phyloP scores from a whole-genome alignment of 805 yeast species.

The Nakazawaea wickerhamii region DNA sequence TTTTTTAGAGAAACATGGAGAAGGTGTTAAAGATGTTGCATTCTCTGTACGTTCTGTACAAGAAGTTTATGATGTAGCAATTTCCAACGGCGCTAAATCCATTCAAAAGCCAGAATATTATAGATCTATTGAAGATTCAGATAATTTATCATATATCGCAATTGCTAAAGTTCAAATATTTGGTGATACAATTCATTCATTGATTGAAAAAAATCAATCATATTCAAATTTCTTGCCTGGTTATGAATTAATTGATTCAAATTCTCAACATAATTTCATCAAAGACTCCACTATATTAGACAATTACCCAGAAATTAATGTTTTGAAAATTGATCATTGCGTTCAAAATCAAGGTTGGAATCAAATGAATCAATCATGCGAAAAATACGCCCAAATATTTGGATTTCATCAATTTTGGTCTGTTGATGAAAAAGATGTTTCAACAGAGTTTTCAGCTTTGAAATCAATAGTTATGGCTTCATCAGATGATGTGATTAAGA shows the following conservation, averaged over 20 bases:
- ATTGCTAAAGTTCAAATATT: constrained; percentile 46
- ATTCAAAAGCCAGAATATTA: constrained; percentile 19
- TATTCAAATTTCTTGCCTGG: constrained; percentile 50
- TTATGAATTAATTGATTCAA: constrained; percentile 19
- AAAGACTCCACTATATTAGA: constrained; percentile 7
- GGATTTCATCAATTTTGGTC: constrained; percentile 83
- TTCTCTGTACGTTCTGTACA: constrained; percentile 54
- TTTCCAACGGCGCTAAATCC: constrained; percentile 45
- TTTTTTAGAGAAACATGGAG: constrained; percentile 59
- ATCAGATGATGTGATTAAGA: constrained; percentile 55
- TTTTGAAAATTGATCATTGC: constrained; percentile 63
- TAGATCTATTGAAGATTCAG: constrained; percentile 21
- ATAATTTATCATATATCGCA: constrained; percentile 23
- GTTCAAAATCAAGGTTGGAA: constrained; percentile 77
- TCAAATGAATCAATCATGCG: constrained; percentile 52
- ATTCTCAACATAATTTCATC: constrained; percentile 9
- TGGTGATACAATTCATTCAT: constrained; percentile 68
- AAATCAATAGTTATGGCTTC: constrained; percentile 76
- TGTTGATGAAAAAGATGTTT: constrained; percentile 73
- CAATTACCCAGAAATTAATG: constrained; percentile 30
- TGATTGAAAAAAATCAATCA: constrained; percentile 41
- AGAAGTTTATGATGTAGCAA: constrained; percentile 39
- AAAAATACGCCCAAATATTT: constrained; percentile 53
- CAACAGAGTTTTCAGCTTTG: constrained; percentile 64
- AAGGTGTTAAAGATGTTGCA: constrained; percentile 74